Evolutionary conservation across 495 filamentous ascomycete species (phyloP).

Genomic region (Penicillium pancosmium): DNA sequence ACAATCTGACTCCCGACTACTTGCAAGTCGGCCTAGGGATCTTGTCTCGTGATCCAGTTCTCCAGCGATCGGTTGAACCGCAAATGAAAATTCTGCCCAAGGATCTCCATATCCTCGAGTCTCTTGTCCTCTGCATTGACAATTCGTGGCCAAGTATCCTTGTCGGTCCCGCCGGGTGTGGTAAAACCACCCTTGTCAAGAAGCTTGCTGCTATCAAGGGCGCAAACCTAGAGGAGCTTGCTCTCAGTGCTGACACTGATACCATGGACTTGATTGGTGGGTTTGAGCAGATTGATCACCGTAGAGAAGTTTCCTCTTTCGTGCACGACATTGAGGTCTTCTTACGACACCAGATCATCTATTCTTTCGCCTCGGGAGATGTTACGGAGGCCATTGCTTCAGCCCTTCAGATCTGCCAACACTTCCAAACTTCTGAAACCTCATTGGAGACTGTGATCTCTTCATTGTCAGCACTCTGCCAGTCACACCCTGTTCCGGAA

Average conservation of each 20-base stretch:
- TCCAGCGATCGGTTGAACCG: conserved; percentile 58
- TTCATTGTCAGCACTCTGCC: conserved; percentile 35
- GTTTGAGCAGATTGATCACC: conserved; percentile 89
- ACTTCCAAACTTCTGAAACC: conserved; percentile 33
- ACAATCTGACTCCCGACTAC: conserved; percentile 66
- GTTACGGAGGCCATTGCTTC: conserved; percentile 32
- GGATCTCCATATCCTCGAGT: conserved; percentile 72
- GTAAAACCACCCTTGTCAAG: conserved; percentile 78
- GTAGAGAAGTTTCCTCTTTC: conserved; percentile 62
- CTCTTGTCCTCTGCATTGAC: conserved; percentile 82
- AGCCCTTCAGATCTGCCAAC: conserved; percentile 39
- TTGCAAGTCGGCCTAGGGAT: conserved; percentile 82
- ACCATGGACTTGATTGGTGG: conserved; percentile 96
- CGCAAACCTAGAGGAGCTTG: conserved; percentile 71
- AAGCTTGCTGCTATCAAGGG: conserved; percentile 79
- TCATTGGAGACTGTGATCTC: conserved; percentile 40
- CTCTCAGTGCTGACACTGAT: conserved; percentile 90
- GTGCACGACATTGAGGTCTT: conserved; percentile 55
- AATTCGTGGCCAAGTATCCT: conserved; percentile 88
- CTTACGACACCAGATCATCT: conserved; percentile 56
- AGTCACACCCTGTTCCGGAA: conserved; percentile 29
- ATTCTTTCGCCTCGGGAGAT: conserved; percentile 46
- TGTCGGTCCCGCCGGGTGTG: conserved; percentile 80
- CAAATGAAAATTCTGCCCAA: conserved; percentile 58
- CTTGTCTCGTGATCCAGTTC: conserved; percentile 58